These are phyloP conservation scores for Bipolaris bicolor DNA, from an alignment of 2,329 filamentous ascomycete species.

Conservation along the genomic window DNA sequence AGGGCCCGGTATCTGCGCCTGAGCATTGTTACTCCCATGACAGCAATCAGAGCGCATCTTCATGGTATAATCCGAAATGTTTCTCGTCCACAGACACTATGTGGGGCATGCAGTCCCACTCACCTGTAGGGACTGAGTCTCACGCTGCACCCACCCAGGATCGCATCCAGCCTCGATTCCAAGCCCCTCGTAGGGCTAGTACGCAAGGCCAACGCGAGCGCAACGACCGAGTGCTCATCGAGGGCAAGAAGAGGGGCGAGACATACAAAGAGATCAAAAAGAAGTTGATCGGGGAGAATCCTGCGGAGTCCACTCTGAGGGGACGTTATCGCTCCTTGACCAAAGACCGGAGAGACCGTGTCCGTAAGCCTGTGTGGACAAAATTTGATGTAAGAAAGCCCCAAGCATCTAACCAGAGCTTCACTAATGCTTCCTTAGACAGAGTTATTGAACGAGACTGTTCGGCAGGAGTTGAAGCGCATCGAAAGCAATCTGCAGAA, in stretches of 20 bases:
- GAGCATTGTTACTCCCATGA: slow-evolving; percentile 17
- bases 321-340: slow-evolving; percentile 71
- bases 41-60: slow-evolving; percentile 9
- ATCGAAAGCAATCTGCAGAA: slow-evolving; percentile 20
- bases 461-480: slow-evolving; percentile 29
- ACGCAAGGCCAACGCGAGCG: slow-evolving; percentile 20
- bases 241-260: slow-evolving; percentile 61
- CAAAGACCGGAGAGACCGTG: slow-evolving; percentile 66
- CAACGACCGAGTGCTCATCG: slow-evolving; percentile 54
- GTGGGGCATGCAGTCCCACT: not conserved
- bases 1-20: slow-evolving; percentile 5
- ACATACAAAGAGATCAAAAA: slow-evolving; percentile 70
- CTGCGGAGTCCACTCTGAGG: slow-evolving; percentile 75
- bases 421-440: slow-evolving; percentile 30
- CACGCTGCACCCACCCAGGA: not conserved
- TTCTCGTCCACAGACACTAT: not conserved
- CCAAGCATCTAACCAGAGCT: too few relatives aligned
- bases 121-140: not conserved
- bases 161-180: slow-evolving; percentile 4
- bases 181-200: slow-evolving; percentile 1
- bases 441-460: slow-evolving; percentile 30
- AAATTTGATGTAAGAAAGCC: slow-evolving; percentile 65
- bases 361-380: slow-evolving; percentile 70
- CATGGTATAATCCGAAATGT: slow-evolving; percentile 17
- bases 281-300: slow-evolving; percentile 61